These are phyloP conservation scores for Lolium perenne DNA, from an alignment of 176 grass and related monocot genomes.

Conservation along the genomic window DNA sequence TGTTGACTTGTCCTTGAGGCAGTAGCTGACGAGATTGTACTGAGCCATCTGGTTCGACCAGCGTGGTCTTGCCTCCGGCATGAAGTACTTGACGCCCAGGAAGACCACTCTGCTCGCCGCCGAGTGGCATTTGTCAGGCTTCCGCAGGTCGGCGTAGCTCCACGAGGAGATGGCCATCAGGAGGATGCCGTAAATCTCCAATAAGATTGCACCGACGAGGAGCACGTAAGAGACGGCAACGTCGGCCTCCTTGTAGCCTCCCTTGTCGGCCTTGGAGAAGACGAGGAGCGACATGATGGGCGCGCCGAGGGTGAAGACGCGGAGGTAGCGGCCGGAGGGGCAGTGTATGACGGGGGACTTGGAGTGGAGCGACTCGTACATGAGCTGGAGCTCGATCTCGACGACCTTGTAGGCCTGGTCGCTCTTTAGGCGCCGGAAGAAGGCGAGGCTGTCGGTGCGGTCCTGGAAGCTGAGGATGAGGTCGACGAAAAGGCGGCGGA, in stretches of 20 bases:
- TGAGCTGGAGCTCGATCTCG: constrained; percentile 46
- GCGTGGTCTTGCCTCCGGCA: constrained; percentile 12
- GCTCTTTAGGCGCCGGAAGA: constrained; percentile 19
- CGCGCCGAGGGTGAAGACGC: constrained; percentile 20
- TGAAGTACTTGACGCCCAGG: background rate
- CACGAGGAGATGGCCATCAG: constrained; percentile 26
- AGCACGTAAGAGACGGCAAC: constrained; percentile 27
- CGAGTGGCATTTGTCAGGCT: background rate
- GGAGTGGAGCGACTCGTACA: constrained; percentile 46
- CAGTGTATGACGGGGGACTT: constrained; percentile 24
- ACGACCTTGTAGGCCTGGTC: constrained; percentile 42
- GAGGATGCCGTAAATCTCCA: constrained; percentile 28
- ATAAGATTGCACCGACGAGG: constrained; percentile 16
- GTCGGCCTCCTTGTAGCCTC: background rate
- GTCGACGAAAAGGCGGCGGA: constrained; percentile 53
- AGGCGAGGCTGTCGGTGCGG: constrained; percentile 34
- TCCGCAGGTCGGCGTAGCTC: constrained; percentile 21
- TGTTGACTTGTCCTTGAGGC: constrained; percentile 11
- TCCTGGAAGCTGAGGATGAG: constrained; percentile 64
- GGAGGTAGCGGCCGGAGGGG: constrained; percentile 23
- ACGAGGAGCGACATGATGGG: constrained; percentile 17
- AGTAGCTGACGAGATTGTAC: constrained; percentile 38
- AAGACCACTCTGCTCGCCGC: background rate
- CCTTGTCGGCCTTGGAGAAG: constrained; percentile 10
- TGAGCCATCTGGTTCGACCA: constrained; percentile 46